Base-by-base conservation (phyloP, 768 basidiomycete species). In the Paxillus involutus region DNA sequence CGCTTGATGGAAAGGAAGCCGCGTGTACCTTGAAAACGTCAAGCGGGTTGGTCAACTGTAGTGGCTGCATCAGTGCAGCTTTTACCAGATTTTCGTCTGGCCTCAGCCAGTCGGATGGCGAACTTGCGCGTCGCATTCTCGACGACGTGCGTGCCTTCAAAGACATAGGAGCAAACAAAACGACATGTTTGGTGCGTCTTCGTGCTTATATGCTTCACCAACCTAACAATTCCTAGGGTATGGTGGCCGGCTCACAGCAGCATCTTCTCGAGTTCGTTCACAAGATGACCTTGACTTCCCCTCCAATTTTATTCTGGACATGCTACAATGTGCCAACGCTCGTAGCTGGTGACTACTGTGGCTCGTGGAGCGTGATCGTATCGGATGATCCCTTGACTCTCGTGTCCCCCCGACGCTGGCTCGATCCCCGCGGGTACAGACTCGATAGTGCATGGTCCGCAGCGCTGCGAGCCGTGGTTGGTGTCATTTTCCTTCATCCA, bases 341-440 rank as follows among this genome's bases (percentile, higher is more conserved):
- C 36, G 82, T 91, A 14, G 79, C 83, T 3, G 77, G 83, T 0
- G 71, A 73, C 17, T 77, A 79, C 59, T 63, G 81, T 44, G 68
- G 66, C 42, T 59, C 74, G 21, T 89, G 86, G 88, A 78, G 80
- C 2, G 82, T 88, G 36, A 63, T 71, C 11, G 71, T 81, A 32
- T 80, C 77, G n/a, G 70, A 77, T 45, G 58, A 65, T 68, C 45
- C 81, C 71, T 8, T 64, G 75, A 71, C 66, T 44, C 71, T 80
- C 58, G 57, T 84, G 14, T 78, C 84, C 49, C 90, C 91, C 40
- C 78, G 89, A 33, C 82, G 90, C 16, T 92, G 90, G 91, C 70
- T 89, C 39, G 87, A 90, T 64, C 80, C 90, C 51, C 72, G 73
- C n/a, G 91, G 91, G 3, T 60, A 61, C 14, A 83, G 75, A 60